These are phyloP conservation scores for Penicillium sp. DNA, from an alignment of 2,329 filamentous ascomycete genomes.

Conservation along the genomic window DNA sequence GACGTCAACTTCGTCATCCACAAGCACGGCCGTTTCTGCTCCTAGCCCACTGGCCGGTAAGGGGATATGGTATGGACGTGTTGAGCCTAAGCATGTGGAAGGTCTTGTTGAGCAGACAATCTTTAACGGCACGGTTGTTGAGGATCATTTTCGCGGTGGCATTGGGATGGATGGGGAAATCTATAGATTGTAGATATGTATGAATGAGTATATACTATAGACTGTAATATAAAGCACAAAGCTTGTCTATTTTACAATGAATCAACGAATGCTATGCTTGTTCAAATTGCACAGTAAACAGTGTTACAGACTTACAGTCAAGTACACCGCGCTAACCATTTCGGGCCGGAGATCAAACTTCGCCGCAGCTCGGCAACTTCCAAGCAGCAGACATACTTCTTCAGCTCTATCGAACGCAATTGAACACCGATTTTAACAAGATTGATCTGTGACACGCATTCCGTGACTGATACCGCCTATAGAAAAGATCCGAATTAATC, in stretches of 20 bases:
- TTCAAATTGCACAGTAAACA: not conserved
- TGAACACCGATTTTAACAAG: not conserved
- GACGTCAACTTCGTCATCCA: not conserved
- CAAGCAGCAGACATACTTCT: not conserved
- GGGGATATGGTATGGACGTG: slow-evolving; percentile 78
- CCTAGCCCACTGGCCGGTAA: slow-evolving; percentile 35
- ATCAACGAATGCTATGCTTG: not conserved
- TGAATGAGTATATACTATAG: not conserved
- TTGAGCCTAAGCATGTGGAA: slow-evolving; percentile 81
- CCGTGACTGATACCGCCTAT: not conserved
- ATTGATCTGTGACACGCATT: not conserved
- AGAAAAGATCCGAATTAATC: not conserved
- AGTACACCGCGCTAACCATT: slow-evolving; percentile 8
- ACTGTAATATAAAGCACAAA: not conserved
- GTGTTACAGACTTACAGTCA: too few species aligned
- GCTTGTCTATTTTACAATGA: too few species aligned
- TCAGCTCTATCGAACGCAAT: not conserved
- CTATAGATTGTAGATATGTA: slow-evolving; percentile 50
- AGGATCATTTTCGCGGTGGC: slow-evolving; percentile 76
- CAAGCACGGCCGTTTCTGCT: not conserved
- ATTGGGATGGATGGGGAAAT: slow-evolving; percentile 73
- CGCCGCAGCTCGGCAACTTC: slow-evolving; percentile 9
- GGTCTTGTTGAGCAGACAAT: slow-evolving; percentile 85
- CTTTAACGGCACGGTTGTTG: slow-evolving; percentile 79
- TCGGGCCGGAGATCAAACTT: slow-evolving; percentile 15